phyloP scores from a whole-genome alignment of 306 rosid genomes.

The Medicago truncatula region DNA sequence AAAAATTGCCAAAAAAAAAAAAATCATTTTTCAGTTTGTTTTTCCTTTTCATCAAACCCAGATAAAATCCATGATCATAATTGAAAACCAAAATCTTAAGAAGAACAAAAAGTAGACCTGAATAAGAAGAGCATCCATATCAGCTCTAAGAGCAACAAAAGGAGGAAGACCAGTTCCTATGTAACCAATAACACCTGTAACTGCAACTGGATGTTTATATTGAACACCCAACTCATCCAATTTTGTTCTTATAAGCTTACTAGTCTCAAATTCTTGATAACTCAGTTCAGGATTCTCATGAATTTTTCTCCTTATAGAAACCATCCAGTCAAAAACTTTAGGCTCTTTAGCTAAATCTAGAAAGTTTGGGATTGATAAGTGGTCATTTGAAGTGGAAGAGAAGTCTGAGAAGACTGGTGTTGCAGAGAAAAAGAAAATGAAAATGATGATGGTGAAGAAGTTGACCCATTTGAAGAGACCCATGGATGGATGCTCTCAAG shows the following conservation, averaged over 20 bases:
- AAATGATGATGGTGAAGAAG: conserved; percentile 31
- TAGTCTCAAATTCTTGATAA: conserved; percentile 81
- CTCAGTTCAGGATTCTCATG: conserved; percentile 87
- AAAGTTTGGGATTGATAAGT: conserved; percentile 47
- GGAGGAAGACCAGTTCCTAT: conserved; percentile 75
- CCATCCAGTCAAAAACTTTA: conserved; percentile 69
- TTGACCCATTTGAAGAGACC: conserved; percentile 42
- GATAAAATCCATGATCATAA: conserved; percentile 4
- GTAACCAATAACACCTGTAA: conserved; percentile 76
- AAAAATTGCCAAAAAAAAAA: no score
- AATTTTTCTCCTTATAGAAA: conserved; percentile 66
- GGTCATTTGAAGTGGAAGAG: conserved; percentile 44
- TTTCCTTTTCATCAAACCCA: no score
- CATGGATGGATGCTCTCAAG: conserved; percentile 40
- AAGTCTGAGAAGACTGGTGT: conserved; percentile 47
- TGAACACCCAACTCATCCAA: conserved; percentile 64
- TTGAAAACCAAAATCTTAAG: conserved; percentile 16
- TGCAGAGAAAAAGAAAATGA: conserved; percentile 21
- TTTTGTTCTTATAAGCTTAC: conserved; percentile 71
- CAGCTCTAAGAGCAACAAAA: conserved; percentile 87
- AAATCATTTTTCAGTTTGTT: no score
- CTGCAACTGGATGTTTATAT: conserved; percentile 70
- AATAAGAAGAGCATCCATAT: conserved; percentile 88
- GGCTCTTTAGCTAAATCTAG: conserved; percentile 54
- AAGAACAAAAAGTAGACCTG: conserved; percentile 51